Evolutionary conservation across 2,329 filamentous ascomycete species (phyloP), one percentile per base, ranked within the genome.

Genomic region (Ophiostoma perfectum): DNA sequence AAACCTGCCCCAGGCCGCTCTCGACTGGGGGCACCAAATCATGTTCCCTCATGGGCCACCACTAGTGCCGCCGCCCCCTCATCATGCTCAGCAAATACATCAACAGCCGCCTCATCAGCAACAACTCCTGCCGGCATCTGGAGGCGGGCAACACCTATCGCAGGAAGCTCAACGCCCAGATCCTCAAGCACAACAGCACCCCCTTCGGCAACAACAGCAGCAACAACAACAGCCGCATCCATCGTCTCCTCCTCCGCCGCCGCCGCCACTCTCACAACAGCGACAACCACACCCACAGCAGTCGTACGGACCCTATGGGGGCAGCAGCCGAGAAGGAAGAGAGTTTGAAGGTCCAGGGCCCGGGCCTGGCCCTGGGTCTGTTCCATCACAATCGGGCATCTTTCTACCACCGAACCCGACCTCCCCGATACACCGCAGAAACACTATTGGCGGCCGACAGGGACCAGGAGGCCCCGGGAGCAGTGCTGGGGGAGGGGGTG

Each of bases 1-100:
- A 47, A 80, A 82, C 67, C 77, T 89, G 41, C 81, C 88, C 27
- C 86, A 85, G 71, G 81, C 84, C 44, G 84, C 86, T 3, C 73
- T 90, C 67, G 89, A 92, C 75, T 88, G 84, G 84, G 84, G 86
- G 12, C 89, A 91, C 74, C 88, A 90, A 74, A 87, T 85, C 74
- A 82, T 89, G 76, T 80, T 81, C 27, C 69, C 71, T 5, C 68
- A 79, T 78, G 68, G 84, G 80, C 69, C 27, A 27, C 27, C 27
- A 27, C 27, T 27, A 27, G 27, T 27, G 27, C 27, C 68, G 12
- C 67, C 68, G n/a, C 67, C 63, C 4, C 67, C 55, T 39, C 65
- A 65, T 16, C 18, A 42, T 9, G 65, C 68, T 4, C 67, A 67
- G n/a, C 68, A 66, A 41, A 5, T 36, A 5, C 69, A 45, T 6